Evolutionary conservation across 768 basidiomycete genomes (phyloP).

Genomic region (Boletus vinaceobasis): DNA sequence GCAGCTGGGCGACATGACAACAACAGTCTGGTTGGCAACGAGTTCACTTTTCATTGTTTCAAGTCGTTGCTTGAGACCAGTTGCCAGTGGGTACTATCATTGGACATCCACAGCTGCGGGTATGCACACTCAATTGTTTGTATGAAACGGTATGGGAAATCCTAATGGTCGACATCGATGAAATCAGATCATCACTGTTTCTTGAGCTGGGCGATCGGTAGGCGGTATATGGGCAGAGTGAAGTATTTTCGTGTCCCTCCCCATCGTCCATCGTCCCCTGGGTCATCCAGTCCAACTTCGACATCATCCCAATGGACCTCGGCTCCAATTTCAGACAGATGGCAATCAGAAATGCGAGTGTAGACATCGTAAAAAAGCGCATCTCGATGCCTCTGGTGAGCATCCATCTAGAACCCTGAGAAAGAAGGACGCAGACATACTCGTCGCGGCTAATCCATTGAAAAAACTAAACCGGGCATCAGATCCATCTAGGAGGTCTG

Average conservation of each 20-base stretch:
- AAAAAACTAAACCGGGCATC: constrained; percentile 90
- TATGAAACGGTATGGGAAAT: too few relatives aligned
- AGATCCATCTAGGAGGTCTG: constrained; percentile 70
- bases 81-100: too few relatives aligned
- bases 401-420: background rate
- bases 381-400: constrained; percentile 46
- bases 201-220: constrained; percentile 49
- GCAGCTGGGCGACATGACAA: constrained; percentile 17
- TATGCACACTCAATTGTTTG: too few relatives aligned
- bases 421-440: constrained; percentile 40
- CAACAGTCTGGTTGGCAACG: constrained; percentile 15
- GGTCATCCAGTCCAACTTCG: constrained; percentile 52
- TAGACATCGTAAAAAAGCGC: constrained; percentile 89
- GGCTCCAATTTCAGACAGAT: constrained; percentile 80
- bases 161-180: background rate
- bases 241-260: constrained; percentile 76
- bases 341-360: constrained; percentile 77
- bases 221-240: constrained; percentile 66
- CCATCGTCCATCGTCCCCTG: constrained; percentile 59
- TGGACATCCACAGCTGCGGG: too few relatives aligned
- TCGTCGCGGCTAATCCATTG: constrained; percentile 94
- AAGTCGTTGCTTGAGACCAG: too few relatives aligned
- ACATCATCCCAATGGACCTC: constrained; percentile 80
- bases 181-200: constrained; percentile 5
- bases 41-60: background rate